phyloP scores from a whole-genome alignment of 2,329 filamentous ascomycete species.

The Talaromyces amestolkiae region DNA sequence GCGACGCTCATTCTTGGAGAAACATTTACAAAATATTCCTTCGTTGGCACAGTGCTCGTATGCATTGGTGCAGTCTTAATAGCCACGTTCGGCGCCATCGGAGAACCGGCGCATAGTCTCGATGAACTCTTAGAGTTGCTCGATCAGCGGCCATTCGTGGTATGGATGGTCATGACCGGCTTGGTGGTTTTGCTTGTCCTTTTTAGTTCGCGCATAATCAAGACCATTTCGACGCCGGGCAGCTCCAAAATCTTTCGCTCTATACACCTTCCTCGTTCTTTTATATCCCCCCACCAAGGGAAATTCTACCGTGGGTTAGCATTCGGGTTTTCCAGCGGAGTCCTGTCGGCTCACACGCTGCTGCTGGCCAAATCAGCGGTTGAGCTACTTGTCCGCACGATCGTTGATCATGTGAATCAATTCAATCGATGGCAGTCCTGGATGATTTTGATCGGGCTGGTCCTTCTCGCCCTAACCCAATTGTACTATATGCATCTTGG shows the following conservation, averaged over 20 bases:
- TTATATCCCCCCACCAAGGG: conserved; percentile 58
- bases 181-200: conserved; percentile 70
- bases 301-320: conserved; percentile 77
- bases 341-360: conserved; percentile 88
- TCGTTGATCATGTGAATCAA: conserved; percentile 83
- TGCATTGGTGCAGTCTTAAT: conserved; percentile 87
- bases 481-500: conserved; percentile 94
- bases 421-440: conserved; percentile 95
- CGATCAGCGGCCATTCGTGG: conserved; percentile 69
- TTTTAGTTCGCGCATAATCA: conserved; percentile 52
- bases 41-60: conserved; percentile 84
- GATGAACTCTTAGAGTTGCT: conserved; percentile 76
- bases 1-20: conserved; percentile 89
- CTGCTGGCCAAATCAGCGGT: conserved; percentile 95
- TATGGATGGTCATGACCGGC: conserved; percentile 83
- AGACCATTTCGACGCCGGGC: conserved; percentile 35
- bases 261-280: conserved; percentile 47
- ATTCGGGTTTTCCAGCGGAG: conserved; percentile 87
- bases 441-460: conserved; percentile 78
- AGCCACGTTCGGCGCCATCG: conserved; percentile 88
- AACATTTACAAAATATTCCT: conserved; percentile 90
- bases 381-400: conserved; percentile 83
- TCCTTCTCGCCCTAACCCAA: conserved; percentile 80
- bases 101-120: conserved; percentile 85
- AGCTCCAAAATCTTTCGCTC: conserved; percentile 33